phyloP scores from a whole-genome alignment of 2,329 filamentous ascomycete genomes.

The Fusarium sp. region DNA sequence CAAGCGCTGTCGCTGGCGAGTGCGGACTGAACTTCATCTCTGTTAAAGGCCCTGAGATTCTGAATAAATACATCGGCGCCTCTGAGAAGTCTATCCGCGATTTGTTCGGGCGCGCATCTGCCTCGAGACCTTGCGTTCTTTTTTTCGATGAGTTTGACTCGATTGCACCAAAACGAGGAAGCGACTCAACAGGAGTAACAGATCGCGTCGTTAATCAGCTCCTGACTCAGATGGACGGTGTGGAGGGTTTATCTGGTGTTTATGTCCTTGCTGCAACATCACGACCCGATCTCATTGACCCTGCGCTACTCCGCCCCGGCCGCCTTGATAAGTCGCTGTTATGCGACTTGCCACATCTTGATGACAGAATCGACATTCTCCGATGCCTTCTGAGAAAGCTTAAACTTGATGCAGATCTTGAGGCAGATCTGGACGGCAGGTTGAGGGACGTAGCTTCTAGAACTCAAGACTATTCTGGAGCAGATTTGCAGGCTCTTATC shows the following conservation, averaged over 20 bases:
- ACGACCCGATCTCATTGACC: conserved; percentile 84
- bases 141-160: conserved; percentile 99
- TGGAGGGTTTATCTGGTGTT: conserved; percentile 91
- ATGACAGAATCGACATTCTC: neutral
- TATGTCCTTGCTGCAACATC: conserved; percentile 96
- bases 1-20: conserved; percentile 94
- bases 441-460: neutral
- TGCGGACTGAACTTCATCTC: conserved; percentile 98
- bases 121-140: conserved; percentile 90
- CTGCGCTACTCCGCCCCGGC: neutral
- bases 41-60: conserved; percentile 96
- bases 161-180: conserved; percentile 95
- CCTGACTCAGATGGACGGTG: conserved; percentile 98
- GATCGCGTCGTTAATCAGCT: conserved; percentile 98
- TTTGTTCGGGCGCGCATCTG: conserved; percentile 90
- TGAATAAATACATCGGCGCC: conserved; percentile 99
- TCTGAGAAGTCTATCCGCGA: conserved; percentile 96
- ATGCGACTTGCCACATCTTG: neutral
- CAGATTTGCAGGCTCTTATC: neutral
- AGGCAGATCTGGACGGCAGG: neutral
- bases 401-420: neutral
- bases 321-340: neutral
- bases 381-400: neutral
- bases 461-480: neutral
- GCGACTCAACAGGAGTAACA: conserved; percentile 96